These are phyloP conservation scores for Graphiopsis chlorocephala DNA, from an alignment of 2,329 filamentous ascomycete species.

Conservation along the genomic window DNA sequence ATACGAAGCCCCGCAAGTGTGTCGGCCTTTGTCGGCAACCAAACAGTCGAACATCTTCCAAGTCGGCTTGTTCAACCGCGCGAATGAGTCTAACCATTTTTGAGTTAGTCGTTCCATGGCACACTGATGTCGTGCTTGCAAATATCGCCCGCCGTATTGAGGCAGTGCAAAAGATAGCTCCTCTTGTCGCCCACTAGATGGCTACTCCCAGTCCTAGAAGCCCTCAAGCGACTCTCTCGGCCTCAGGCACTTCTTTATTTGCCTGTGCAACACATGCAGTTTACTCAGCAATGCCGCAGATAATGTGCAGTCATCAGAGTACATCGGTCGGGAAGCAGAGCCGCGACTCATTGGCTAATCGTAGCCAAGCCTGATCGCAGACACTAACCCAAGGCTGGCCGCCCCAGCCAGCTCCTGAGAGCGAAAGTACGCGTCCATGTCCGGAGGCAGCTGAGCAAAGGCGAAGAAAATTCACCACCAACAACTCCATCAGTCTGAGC, in stretches of 20 bases:
- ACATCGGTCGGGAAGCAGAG: constrained; percentile 5
- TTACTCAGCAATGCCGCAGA: not conserved
- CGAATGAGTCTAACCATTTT: not conserved
- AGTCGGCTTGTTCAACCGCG: not conserved
- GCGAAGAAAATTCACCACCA: constrained; percentile 1
- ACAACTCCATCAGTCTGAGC: not conserved
- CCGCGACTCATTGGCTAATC: not conserved
- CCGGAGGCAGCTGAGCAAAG: not conserved
- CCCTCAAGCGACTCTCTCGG: constrained; percentile 9
- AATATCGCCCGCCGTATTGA: not conserved
- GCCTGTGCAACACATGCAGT: not conserved
- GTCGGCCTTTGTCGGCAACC: constrained; percentile 1
- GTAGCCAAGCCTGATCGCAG: constrained; percentile 11
- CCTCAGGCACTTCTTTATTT: constrained; percentile 14
- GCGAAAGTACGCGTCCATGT: constrained; percentile 12
- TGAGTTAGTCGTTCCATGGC: not conserved
- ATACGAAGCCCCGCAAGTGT: not conserved
- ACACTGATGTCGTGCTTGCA: not conserved
- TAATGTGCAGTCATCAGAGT: constrained; percentile 14
- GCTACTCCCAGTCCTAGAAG: not conserved
- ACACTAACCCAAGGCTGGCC: constrained; percentile 5
- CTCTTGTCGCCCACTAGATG: constrained; percentile 1
- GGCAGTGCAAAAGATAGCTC: constrained; percentile 16
- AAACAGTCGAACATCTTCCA: not conserved
- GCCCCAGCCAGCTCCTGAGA: constrained; percentile 8